Conservation (phyloP, 108 stramenopile genomes). For the Pseudonitzschia delicatissima region DNA sequence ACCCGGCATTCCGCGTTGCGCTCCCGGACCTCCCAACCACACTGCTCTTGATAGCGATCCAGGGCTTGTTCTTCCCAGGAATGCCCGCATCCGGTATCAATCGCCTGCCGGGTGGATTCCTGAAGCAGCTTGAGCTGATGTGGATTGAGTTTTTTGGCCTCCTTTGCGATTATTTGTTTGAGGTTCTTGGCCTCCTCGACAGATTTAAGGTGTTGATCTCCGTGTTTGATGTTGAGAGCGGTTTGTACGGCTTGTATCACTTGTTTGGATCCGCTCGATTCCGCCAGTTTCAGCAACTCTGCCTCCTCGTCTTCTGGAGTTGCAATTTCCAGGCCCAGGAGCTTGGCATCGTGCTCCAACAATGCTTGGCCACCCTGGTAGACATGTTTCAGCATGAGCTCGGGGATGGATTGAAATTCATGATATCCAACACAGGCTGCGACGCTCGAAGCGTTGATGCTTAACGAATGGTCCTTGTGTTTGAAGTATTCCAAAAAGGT, state of each 20-base stretch:
- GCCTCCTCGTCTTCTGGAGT: no score
- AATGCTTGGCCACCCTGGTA: conserved; percentile 74
- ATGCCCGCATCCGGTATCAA: conserved; percentile 68
- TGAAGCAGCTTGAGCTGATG: conserved; percentile 43
- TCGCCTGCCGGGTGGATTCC: conserved; percentile 42
- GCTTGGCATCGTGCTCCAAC: conserved; percentile 44
- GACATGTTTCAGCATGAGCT: conserved; percentile 52
- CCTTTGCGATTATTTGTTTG: no score
- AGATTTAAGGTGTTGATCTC: conserved; percentile 38
- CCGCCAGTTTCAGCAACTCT: conserved; percentile 49
- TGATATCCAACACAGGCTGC: conserved; percentile 65
- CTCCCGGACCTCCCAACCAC: conserved; percentile 59
- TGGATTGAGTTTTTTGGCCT: conserved; percentile 34
- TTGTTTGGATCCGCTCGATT: conserved; percentile 42
- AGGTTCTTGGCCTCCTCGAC: conserved; percentile 44
- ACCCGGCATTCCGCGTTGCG: conserved; percentile 55
- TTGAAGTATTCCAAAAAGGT: conserved; percentile 26
- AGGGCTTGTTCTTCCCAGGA: conserved; percentile 67
- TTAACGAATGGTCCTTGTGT: conserved; percentile 46
- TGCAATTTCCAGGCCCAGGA: conserved; percentile 44
- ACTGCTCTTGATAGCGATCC: conserved; percentile 59
- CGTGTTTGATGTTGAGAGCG: conserved; percentile 40
- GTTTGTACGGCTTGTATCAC: conserved; percentile 32
- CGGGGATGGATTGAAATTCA: conserved; percentile 49
- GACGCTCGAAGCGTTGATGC: conserved; percentile 52